Conservation (phyloP, 768 basidiomycete genomes). For the Tylopilus cervinicoccineus region DNA sequence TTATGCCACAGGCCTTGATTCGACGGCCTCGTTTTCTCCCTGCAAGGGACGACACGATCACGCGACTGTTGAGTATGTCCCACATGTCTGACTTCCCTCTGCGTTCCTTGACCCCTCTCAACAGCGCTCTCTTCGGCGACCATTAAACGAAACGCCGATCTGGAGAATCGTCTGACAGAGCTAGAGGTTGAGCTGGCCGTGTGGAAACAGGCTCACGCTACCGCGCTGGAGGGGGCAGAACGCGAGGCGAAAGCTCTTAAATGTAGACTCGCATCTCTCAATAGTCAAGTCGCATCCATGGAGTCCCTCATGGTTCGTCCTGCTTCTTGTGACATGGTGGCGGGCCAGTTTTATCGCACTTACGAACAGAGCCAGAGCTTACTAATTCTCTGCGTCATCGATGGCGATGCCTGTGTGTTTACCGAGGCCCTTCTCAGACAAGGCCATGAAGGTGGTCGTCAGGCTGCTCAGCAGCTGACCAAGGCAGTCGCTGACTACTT, state of each 20-base stretch:
- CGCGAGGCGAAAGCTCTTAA: slow-evolving; percentile 65
- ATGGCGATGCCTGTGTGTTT: slow-evolving; percentile 71
- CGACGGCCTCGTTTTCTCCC: slow-evolving; percentile 17
- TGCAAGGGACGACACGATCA: slow-evolving; percentile 63
- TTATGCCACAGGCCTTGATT: slow-evolving; percentile 15
- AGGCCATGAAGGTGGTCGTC: slow-evolving; percentile 62
- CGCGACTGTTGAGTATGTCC: slow-evolving; percentile 53
- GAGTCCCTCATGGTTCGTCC: slow-evolving; percentile 45
- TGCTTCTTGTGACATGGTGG: neutral
- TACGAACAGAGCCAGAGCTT: slow-evolving; percentile 53
- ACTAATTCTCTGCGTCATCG: slow-evolving; percentile 70
- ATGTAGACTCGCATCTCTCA: slow-evolving; percentile 59
- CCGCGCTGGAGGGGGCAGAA: slow-evolving; percentile 57
- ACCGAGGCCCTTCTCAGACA: slow-evolving; percentile 51
- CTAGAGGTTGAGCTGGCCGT: slow-evolving; percentile 65
- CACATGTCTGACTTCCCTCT: slow-evolving; percentile 2
- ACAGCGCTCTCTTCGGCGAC: slow-evolving; percentile 63
- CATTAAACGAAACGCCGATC: slow-evolving; percentile 56
- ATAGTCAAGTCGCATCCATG: slow-evolving; percentile 57
- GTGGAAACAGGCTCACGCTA: slow-evolving; percentile 69
- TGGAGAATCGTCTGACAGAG: slow-evolving; percentile 62
- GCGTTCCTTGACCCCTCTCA: slow-evolving; percentile 9
- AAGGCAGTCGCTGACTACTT: slow-evolving; percentile 67
- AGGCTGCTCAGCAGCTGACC: slow-evolving; percentile 60
- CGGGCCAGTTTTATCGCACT: neutral